Evolutionary conservation across 2,329 filamentous ascomycete genomes (phyloP).

Genomic region (Claviceps sp.): DNA sequence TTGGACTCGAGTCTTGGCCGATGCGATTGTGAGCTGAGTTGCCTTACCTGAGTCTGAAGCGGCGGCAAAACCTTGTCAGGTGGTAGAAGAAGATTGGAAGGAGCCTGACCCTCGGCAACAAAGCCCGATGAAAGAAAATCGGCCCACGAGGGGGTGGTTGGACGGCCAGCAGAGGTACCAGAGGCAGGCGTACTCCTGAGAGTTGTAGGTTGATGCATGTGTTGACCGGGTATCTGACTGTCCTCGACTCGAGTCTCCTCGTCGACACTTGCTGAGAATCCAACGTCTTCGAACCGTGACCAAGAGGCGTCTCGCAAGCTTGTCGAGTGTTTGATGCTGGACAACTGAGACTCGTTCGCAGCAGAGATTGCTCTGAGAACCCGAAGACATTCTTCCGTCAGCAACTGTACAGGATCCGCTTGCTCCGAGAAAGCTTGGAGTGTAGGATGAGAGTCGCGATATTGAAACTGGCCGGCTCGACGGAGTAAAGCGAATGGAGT

Average conservation of each 20-base stretch:
- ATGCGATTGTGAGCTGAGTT: conserved; percentile 79
- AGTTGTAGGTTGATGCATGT: conserved; percentile 29
- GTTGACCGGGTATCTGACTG: conserved; percentile 40
- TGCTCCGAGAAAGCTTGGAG: conserved; percentile 76
- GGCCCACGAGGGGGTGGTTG: conserved; percentile 95
- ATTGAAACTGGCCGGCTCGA: conserved; percentile 88
- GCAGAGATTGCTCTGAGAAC: conserved; percentile 81
- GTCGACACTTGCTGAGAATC: conserved; percentile 66
- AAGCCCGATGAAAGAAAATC: conserved; percentile 95
- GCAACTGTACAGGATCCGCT: conserved; percentile 72
- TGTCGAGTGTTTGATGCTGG: conserved; percentile 56
- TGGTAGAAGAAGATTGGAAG: conserved; percentile 63
- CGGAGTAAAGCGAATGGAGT: conserved; percentile 86
- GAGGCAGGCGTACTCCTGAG: conserved; percentile 56
- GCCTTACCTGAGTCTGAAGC: conserved; percentile 57
- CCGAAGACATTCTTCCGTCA: conserved; percentile 88
- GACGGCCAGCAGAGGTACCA: conserved; percentile 57
- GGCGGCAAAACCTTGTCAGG: conserved; percentile 86
- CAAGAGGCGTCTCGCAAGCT: conserved; percentile 76
- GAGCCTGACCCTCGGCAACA: conserved; percentile 55
- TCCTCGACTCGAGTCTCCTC: conserved; percentile 42
- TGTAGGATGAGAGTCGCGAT: conserved; percentile 75
- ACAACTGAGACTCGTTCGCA: conserved; percentile 71
- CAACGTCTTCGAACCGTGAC: conserved; percentile 93
- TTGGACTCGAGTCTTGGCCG: conserved; percentile 57